Conservation (phyloP, 1,284 basidiomycete genomes). For the Ustilago hordei region DNA sequence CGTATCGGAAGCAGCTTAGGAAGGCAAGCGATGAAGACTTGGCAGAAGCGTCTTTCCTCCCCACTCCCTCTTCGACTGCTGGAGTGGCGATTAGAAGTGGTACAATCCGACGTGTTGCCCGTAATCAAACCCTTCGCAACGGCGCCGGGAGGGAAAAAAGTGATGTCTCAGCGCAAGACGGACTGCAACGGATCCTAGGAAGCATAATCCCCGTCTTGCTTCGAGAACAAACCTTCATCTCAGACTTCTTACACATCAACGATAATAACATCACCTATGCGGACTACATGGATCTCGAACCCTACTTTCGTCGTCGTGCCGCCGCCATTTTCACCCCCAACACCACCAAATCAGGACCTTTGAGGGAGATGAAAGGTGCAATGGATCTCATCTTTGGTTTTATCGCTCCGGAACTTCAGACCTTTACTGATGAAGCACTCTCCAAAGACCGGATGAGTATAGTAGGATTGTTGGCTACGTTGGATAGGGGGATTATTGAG, state of each 20-base stretch:
- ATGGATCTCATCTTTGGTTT: conserved; percentile 97
- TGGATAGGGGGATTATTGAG: conserved; percentile 83
- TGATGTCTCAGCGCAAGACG: conserved; percentile 72
- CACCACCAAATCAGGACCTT: conserved; percentile 26
- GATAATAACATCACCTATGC: conserved; percentile 88
- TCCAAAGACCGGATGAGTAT: conserved; percentile 83
- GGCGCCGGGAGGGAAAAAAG: conserved; percentile 12
- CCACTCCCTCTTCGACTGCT: conserved; percentile 16
- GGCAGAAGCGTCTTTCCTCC: conserved; percentile 42
- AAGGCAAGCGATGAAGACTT: conserved; percentile 58
- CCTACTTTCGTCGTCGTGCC: conserved; percentile 92
- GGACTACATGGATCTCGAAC: conserved; percentile 93
- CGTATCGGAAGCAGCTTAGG: conserved; percentile 45
- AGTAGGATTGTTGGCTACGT: conserved; percentile 82
- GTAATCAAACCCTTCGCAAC: conserved; percentile 32
- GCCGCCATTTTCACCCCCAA: conserved; percentile 69
- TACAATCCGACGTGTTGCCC: conserved; percentile 44
- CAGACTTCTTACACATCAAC: conserved; percentile 87
- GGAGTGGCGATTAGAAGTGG: conserved; percentile 46
- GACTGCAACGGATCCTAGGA: conserved; percentile 80
- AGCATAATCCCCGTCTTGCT: conserved; percentile 82
- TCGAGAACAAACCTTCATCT: conserved; percentile 87
- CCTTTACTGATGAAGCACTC: conserved; percentile 84
- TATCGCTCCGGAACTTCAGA: conserved; percentile 83
- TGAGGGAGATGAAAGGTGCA: conserved; percentile 72